Conservation (phyloP, 495 filamentous ascomycete species). For the Friedmanniomyces simplex region DNA sequence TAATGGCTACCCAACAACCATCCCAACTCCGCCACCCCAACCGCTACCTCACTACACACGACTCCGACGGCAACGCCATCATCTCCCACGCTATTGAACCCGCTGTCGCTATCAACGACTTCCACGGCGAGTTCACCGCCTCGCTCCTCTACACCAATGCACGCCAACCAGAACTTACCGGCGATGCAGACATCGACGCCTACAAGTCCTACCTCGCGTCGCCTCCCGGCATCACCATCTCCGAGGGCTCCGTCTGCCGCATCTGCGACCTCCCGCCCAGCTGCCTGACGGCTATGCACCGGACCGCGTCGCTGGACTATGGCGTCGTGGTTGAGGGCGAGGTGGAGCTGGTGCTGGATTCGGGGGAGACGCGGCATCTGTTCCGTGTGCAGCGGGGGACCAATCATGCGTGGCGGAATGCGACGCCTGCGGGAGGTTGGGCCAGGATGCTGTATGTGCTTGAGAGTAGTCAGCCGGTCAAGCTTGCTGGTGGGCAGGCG, state of each 20-base stretch:
- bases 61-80: not conserved
- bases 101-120: not conserved
- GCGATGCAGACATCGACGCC: constrained; percentile 38
- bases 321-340: constrained; percentile 63
- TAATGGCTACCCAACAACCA: too few species aligned
- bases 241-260: constrained; percentile 42
- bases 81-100: not conserved
- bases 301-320: constrained; percentile 61
- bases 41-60: not conserved
- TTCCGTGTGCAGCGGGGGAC: constrained; percentile 51
- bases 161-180: not conserved
- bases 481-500: not conserved
- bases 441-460: constrained; percentile 7
- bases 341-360: constrained; percentile 49
- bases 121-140: not conserved
- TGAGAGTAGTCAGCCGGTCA: not conserved
- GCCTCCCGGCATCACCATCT: constrained; percentile 27
- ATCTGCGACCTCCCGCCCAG: constrained; percentile 49
- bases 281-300: constrained; percentile 49
- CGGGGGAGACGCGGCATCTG: constrained; percentile 43
- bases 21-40: not conserved
- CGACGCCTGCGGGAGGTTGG: constrained; percentile 32
- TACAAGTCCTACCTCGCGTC: constrained; percentile 20
- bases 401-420: constrained; percentile 55
- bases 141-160: not conserved